Conservation (phyloP, 1,284 basidiomycete genomes). For the Butyriboletus regius region DNA sequence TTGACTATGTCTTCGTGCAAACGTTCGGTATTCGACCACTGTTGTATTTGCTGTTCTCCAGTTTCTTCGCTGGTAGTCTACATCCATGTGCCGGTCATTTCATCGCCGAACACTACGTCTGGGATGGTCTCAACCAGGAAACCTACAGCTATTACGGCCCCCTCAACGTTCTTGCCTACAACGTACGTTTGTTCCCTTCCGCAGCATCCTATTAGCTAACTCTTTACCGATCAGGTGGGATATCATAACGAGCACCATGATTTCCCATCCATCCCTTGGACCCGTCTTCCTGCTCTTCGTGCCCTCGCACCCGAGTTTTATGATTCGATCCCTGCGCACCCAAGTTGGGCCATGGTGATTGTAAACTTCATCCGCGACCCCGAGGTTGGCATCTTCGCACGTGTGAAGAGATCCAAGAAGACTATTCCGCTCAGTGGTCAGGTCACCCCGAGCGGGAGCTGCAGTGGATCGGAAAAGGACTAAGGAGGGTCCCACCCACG, state of each 20-base stretch:
- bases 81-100: slow-evolving; percentile 97
- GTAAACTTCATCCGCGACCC: slow-evolving; percentile 87
- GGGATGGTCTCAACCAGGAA: slow-evolving; percentile 85
- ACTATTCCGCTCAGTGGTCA: slow-evolving; percentile 18
- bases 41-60: slow-evolving; percentile 78
- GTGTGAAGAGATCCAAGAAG: slow-evolving; percentile 41
- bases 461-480: slow-evolving; percentile 12
- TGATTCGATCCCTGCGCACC: slow-evolving; percentile 78
- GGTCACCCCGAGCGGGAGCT: slow-evolving; percentile 13
- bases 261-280: slow-evolving; percentile 95
- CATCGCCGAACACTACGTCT: slow-evolving; percentile 92
- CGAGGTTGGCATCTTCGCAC: slow-evolving; percentile 68
- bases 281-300: slow-evolving; percentile 78
- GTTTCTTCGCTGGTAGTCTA: slow-evolving; percentile 90
- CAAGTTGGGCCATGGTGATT: slow-evolving; percentile 90
- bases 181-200: slow-evolving; percentile 48
- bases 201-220: not conserved
- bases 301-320: slow-evolving; percentile 89
- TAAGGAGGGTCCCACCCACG: slow-evolving; percentile 6
- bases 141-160: slow-evolving; percentile 96
- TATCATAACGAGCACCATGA: slow-evolving; percentile 99
- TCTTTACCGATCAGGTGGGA: slow-evolving; percentile 60
- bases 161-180: slow-evolving; percentile 89
- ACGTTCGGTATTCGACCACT: slow-evolving; percentile 60
- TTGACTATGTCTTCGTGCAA: slow-evolving; percentile 65